Evolutionary conservation across 306 rosid species (phyloP), one percentile per base, ranked within the genome.

Genomic region (Prunus davidiana): DNA sequence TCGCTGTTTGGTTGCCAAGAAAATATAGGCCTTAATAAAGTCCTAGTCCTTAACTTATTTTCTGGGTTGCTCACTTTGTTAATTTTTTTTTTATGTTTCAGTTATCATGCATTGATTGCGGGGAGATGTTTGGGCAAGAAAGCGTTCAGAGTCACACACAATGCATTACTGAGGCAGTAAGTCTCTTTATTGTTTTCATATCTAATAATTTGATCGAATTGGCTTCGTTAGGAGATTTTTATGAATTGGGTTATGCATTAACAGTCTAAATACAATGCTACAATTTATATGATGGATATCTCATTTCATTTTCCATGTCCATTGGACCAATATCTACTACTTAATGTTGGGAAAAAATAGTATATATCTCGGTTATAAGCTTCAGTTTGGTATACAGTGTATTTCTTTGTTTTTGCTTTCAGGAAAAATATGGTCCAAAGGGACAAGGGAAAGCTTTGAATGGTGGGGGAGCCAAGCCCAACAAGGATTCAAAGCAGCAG

Each of bases 341-440:
- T 18, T 9, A 34, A 4, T 7, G 7, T 9, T 64, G 49, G 58
- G 58, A 16, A 16, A 52, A 52, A 18, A 52, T 16, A 52, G 43
- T 38, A 7, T 1, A 7, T 38, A 25, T 9, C 8, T 30, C 16
- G 5, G 22, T 56, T 22, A 7, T 24, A 3, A 34, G 51, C 22
- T 57, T 57, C 2, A 3, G 43, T 1, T 8, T 43, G 20, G 16
- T 38, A 34, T 16, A 12, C n/a, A 12, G 24, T 32, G 19, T 25
- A 18, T 41, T 41, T 18, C 20, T 10, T 45, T 46, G 12, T 15
- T 38, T 68, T 78, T 74, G 27, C 15, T 81, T 72, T 49, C 88
- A 92, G 97, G 99, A 95, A 81, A 95, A 95, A 79, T 95, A 90
- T 80, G 99, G 97, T 83, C 99, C 99, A 0, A 95, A 95, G 83